Evolutionary conservation across 257 asterid genomes (phyloP), one percentile per base, ranked within the genome.

Genomic region (Marsdenia floribunda): DNA sequence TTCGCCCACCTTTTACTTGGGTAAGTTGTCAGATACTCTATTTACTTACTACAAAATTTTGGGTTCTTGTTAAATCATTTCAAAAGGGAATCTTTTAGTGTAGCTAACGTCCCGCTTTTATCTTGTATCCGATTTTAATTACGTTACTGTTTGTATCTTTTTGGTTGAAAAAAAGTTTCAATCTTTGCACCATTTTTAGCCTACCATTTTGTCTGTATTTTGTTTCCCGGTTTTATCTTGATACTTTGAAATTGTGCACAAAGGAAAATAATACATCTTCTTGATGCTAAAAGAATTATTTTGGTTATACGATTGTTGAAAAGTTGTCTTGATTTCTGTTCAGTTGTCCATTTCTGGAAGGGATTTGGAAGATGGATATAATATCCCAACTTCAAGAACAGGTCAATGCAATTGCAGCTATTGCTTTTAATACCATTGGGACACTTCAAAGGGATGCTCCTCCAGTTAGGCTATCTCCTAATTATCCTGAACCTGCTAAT

Each of bases 371-470:
- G 82, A 90, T 93, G 97, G 98, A 93, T 79, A 91, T 93, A 77
- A 91, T 90, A 73, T 87, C 96, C 12, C 97, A 91, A 71, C 75
- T 93, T 75, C 98, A 91, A 83, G 98, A 93, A 76, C 96, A 90
- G 77, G 88, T 85, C 61, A 91, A 93, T 68, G 79, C 90, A 21
- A 73, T 91, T 47, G 95, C 96, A 42, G 86, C 90, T 53, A 78
- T 90, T 57, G 91, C 97, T 22, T 92, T 90, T 85, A 94, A 92
- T 72, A 88, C 97, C 26, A 84, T 89, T 35, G 97, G 99, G n/a
- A 80, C 96, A 0, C 96, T 94, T 71, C 99, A 94, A 73, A 87
- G 97, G 80, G 98, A 93, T 73, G 97, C 97, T 54, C 90, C 92
- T 77, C 93, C 97, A 3, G 99, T 92, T 21, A 96, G 91, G 83